A percentile compares a stretch with the other conserved stretches of the same genome.
These are phyloP conservation scores for Fusarium sp. DNA, from an alignment of 2,329 filamentous ascomycete genomes.

Conservation along the genomic window DNA sequence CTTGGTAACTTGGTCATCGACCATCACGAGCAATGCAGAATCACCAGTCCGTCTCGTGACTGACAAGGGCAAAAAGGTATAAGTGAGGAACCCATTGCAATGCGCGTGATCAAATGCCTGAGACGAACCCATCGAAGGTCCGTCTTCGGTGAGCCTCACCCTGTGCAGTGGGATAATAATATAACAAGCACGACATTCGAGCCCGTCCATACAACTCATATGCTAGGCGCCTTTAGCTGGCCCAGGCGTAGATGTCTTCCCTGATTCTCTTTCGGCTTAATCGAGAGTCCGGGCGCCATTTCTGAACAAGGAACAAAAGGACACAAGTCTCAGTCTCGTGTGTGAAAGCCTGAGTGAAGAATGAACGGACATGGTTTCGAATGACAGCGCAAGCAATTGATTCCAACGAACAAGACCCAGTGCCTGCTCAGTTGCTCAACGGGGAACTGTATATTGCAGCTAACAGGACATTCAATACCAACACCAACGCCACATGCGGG, in stretches of 20 bases:
- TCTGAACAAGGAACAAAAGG: constrained; percentile 22
- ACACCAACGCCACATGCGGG: constrained; percentile 13
- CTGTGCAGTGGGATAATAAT: not conserved
- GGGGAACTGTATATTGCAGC: not conserved
- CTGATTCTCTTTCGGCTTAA: constrained; percentile 26
- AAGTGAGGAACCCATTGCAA: constrained; percentile 15
- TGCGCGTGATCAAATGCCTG: constrained; percentile 26
- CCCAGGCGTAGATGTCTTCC: constrained; percentile 26
- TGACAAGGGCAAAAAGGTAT: constrained; percentile 16
- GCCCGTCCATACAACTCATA: constrained; percentile 21
- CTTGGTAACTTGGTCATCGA: not conserved
- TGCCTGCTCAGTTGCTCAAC: not conserved
- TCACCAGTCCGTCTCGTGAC: constrained; percentile 33
- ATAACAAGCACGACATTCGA: constrained; percentile 34
- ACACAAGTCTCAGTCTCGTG: constrained; percentile 33
- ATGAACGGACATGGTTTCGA: constrained; percentile 12
- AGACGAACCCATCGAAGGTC: constrained; percentile 18
- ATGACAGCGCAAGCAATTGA: not conserved
- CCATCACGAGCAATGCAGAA: constrained; percentile 24
- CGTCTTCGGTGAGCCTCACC: constrained; percentile 25
- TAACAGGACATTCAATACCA: constrained; percentile 5
- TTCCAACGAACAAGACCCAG: not conserved
- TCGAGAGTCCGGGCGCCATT: constrained; percentile 19
- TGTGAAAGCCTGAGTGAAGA: constrained; percentile 14
- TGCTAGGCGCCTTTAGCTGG: constrained; percentile 15